Evolutionary conservation across 1,284 basidiomycete species (phyloP), one percentile per base, ranked within the genome.

Genomic region (Phellopilus nigrolimitatus): DNA sequence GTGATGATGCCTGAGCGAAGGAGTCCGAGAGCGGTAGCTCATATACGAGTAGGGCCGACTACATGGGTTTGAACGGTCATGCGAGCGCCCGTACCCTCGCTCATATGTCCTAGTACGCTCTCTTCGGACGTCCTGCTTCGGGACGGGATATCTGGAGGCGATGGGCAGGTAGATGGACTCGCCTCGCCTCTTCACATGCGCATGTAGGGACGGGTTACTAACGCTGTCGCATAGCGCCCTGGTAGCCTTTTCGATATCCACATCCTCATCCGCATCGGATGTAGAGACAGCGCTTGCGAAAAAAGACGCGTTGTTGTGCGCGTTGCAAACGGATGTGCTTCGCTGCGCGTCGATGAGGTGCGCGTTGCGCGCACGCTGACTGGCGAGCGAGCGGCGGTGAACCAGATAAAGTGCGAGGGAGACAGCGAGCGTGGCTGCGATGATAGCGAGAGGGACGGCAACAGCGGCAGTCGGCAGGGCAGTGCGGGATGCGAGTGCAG

Each of bases 381-480:
- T 36, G 6, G 45, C 50, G 13, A 55, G 37, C 9, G 54, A 56
- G 21, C 54, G 49, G 30, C 50, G 50, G 33, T 56, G 54, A 1
- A 28, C 40, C n/a, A 52, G 2, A 25, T 45, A 56, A 21, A 56
- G 45, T 12, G 34, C 37, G 27, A 52, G 13, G 31, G 50, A 56
- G n/a, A 67, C 57, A 17, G 77, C 54, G 30, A 74, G 54, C 54
- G 76, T 68, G 17, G 64, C 64, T 25, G 64, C 65, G 17, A 74
- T 66, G 48, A 73, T 64, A 3, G 72, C 69, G 30, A 78, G 65
- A 1, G 75, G 75, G 17, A 76, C 66, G 12, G 71, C 73, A 47
- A 71, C 67, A 1, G 73, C 72, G 0, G 69, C 71, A 22, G 65
- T 61, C 3, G 74, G 69, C 3, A 66, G 61, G 8, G 68, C 63